A percentile compares a stretch with the other conserved stretches of the same genome.
Evolutionary conservation across 768 basidiomycete species (phyloP).

Genomic region (Gelatoporia subvermispora): DNA sequence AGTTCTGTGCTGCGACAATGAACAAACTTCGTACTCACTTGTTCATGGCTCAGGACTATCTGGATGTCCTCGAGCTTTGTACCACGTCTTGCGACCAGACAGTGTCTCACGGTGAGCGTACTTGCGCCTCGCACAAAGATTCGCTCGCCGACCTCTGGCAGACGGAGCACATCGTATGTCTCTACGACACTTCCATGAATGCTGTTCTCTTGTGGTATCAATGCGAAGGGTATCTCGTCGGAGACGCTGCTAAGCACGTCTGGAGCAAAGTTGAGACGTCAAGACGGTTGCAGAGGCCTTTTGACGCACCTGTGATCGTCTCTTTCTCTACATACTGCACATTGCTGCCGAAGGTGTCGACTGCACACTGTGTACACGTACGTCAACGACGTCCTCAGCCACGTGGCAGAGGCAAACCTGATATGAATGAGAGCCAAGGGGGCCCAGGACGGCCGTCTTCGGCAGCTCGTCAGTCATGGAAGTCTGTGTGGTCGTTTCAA

Average conservation of each 20-base stretch:
- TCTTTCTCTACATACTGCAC: slow-evolving; percentile 39
- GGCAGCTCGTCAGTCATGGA: slow-evolving; percentile 1
- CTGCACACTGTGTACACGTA: slow-evolving; percentile 36
- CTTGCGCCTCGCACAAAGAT: slow-evolving; percentile 59
- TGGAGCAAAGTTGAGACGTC: slow-evolving; percentile 23
- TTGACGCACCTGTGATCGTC: slow-evolving; percentile 31
- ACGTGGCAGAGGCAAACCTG: slow-evolving; percentile 33
- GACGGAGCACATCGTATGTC: slow-evolving; percentile 63
- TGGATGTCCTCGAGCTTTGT: slow-evolving; percentile 50
- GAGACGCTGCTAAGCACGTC: slow-evolving; percentile 57
- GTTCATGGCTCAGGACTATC: slow-evolving; percentile 72
- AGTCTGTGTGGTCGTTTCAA: background rate
- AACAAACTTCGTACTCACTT: slow-evolving; percentile 42
- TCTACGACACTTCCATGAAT: slow-evolving; percentile 71
- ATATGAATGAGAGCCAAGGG: slow-evolving; percentile 69
- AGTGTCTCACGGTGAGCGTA: slow-evolving; percentile 60
- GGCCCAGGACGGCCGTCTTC: slow-evolving; percentile 55
- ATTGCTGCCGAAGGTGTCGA: slow-evolving; percentile 38
- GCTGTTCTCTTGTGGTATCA: slow-evolving; percentile 81
- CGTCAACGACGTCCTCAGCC: slow-evolving; percentile 7
- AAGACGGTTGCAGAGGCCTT: background rate
- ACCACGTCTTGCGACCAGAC: slow-evolving; percentile 59
- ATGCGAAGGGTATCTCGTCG: slow-evolving; percentile 40
- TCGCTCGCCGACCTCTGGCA: slow-evolving; percentile 28
- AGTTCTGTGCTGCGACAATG: background rate